A percentile compares a stretch with the other conserved stretches of the same genome.
Evolutionary conservation across 352 stramenopile genomes (phyloP).

Genomic region (Phytophthora constricta): DNA sequence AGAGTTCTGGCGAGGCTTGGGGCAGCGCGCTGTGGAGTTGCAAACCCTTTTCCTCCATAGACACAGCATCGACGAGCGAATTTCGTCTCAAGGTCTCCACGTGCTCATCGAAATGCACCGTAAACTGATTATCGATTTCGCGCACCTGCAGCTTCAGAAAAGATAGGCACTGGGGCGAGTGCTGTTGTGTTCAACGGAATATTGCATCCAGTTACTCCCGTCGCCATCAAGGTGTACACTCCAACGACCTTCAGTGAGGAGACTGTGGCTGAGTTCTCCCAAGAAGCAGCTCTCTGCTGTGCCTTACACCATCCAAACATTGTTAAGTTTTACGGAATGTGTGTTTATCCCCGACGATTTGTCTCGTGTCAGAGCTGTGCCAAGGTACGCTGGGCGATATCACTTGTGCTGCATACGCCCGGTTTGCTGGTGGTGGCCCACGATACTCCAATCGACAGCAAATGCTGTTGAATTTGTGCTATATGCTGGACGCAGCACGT

Average conservation of each 20-base stretch:
- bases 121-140: constrained; percentile 82
- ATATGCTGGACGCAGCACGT: constrained; percentile 70
- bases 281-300: constrained; percentile 57
- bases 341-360: constrained; percentile 79
- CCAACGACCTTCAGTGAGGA: constrained; percentile 59
- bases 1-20: constrained; percentile 56
- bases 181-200: constrained; percentile 58
- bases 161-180: constrained; percentile 55
- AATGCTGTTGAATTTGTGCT: constrained; percentile 64
- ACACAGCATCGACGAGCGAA: constrained; percentile 37
- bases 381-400: constrained; percentile 63
- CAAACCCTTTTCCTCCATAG: constrained; percentile 35
- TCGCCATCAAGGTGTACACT: constrained; percentile 74
- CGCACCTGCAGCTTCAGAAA: constrained; percentile 60
- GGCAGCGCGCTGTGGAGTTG: constrained; percentile 30
- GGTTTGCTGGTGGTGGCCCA: constrained; percentile 4
- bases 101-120: constrained; percentile 77
- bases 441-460: constrained; percentile 40
- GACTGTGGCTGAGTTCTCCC: constrained; percentile 59
- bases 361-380: constrained; percentile 77
- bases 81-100: constrained; percentile 57
- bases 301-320: constrained; percentile 69
- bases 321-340: constrained; percentile 63
- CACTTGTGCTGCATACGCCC: constrained; percentile 12
- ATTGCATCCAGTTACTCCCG: constrained; percentile 38